Conservation (phyloP, 495 filamentous ascomycete genomes). For the Entonaema liquescens region DNA sequence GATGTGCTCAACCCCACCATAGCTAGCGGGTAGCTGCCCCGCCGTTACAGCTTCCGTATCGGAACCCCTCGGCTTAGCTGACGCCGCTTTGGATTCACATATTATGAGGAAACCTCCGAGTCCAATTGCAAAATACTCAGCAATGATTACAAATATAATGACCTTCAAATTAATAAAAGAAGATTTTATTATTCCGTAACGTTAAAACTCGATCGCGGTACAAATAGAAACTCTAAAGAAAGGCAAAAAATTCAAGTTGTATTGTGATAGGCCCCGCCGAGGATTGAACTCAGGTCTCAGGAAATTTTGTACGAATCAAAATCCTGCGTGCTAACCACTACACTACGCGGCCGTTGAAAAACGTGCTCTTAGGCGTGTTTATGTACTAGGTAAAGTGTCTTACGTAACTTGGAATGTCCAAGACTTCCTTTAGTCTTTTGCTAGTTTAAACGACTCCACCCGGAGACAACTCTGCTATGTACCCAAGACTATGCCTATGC, state of each 20-base stretch:
- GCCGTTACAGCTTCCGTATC: conserved; percentile 31
- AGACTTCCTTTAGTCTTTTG: no score
- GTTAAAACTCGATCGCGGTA: no score
- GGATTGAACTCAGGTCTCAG: conserved; percentile 45
- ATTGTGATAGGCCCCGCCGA: conserved; percentile 38
- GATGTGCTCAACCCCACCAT: conserved; percentile 40
- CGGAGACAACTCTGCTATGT: neutral
- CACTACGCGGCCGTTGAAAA: conserved; percentile 38
- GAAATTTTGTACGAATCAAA: conserved; percentile 35
- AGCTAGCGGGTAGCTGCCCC: conserved; percentile 25
- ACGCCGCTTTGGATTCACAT: neutral
- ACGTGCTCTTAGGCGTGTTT: neutral
- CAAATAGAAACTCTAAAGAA: no score
- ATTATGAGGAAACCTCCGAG: neutral
- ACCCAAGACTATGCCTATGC: no score
- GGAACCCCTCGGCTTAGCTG: conserved; percentile 28
- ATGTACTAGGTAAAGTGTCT: neutral
- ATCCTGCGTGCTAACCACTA: conserved; percentile 46
- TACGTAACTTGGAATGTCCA: conserved; percentile 16
- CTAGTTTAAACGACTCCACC: neutral
- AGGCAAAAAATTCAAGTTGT: conserved; percentile 8
- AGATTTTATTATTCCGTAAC: no score
- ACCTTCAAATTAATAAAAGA: no score
- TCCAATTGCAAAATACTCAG: no score
- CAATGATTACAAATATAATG: no score